Base-by-base conservation (phyloP, 371 early-diverging fungal genomes). In the Rhizopus sp. region DNA sequence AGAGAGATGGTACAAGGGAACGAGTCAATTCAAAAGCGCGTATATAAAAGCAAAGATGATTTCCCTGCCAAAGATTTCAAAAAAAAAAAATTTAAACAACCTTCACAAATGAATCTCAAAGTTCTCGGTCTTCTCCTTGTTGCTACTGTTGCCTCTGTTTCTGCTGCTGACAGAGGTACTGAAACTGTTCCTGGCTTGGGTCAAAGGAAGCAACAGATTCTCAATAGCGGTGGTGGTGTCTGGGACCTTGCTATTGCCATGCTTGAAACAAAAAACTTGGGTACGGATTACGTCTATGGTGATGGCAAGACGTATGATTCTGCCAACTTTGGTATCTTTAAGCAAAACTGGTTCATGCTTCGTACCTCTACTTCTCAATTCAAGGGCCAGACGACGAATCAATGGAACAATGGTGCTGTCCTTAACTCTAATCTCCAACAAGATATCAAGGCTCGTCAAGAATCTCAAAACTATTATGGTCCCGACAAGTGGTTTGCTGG, bases 221-320 rank as follows among this genome's bases (percentile, higher is more conserved):
- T 53, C 4, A 41, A 53, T 8, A 23, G n/a, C 1, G 53, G 53
- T 41, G 53, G 53, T 7, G 42, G 41, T 15, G 10, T 33, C 15
- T 42, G 30, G 32, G 53, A 53, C 5, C 33, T 53, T 42, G 53
- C 53, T 53, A 53, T 53, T 53, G 42, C 53, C 33, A 53, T 53
- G 53, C 53, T 41, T 53, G 53, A 53, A 41, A 40, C 53, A 5
- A 32, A 40, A 12, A 23, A 53, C 10, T 31, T 53, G 41, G n/a
- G 12, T n/a, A 53, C 53, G 4, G 33, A 53, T 8, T 53, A 53
- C 16, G 32, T 42, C 3, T 53, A 53, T 8, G 53, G 53, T 31
- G 53, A 53, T n/a, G 53, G 42, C 5, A 53, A 53, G 42, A 32
- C 42, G 3, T 30, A 8, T 15, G 53, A 53, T 7, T 41, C 53